Conservation (phyloP, 1,139 yeast genomes). For the Candida buenavistaensis region DNA sequence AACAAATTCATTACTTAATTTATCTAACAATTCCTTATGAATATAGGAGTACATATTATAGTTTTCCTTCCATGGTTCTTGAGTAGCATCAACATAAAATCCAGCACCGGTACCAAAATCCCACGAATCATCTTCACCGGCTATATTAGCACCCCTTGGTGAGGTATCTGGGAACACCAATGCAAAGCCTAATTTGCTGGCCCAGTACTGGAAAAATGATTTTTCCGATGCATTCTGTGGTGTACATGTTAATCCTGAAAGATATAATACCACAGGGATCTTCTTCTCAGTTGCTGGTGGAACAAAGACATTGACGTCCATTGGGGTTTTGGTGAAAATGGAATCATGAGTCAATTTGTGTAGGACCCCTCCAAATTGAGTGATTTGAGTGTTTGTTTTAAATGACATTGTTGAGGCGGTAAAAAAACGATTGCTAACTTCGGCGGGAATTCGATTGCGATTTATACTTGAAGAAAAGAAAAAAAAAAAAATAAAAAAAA, state of each 20-base stretch:
- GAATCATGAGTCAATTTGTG: constrained; percentile 78
- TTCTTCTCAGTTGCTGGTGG: constrained; percentile 54
- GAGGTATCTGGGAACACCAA: constrained; percentile 95
- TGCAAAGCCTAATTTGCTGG: constrained; percentile 80
- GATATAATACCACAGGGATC: constrained; percentile 74
- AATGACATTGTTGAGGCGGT: constrained; percentile 50
- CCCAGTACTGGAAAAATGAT: constrained; percentile 83
- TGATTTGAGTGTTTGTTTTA: constrained; percentile 55
- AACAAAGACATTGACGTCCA: constrained; percentile 81
- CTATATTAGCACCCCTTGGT: constrained; percentile 85
- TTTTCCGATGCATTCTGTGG: constrained; percentile 95
- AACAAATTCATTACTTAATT: constrained; percentile 46
- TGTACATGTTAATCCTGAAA: constrained; percentile 91
- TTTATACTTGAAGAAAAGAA: no score
- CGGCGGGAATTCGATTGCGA: no score
- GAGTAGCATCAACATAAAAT: constrained; percentile 82
- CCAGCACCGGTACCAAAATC: constrained; percentile 97
- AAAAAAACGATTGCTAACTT: no score
- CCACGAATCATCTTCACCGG: constrained; percentile 81
- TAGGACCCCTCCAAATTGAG: constrained; percentile 74
- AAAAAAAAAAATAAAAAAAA: no score
- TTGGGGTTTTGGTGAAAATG: constrained; percentile 58
- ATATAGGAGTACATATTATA: constrained; percentile 88
- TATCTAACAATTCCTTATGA: constrained; percentile 65
- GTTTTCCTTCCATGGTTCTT: constrained; percentile 66